Base-by-base conservation (phyloP, 768 basidiomycete species). In the Tulasnella sp. region DNA sequence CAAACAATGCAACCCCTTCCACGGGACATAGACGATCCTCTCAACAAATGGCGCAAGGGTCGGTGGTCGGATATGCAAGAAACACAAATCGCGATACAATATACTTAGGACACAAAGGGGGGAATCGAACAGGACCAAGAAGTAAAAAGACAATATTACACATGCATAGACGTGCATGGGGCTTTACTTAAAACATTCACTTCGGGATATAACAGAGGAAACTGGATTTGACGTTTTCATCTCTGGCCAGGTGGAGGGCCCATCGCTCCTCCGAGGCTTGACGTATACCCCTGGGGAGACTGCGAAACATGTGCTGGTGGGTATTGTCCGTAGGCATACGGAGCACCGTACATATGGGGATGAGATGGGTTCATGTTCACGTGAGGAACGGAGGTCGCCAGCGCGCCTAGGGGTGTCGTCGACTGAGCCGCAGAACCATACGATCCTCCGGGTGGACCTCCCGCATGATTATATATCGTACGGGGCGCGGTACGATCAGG, bases 381-480 rank as follows among this genome's bases (percentile, higher is more conserved):
- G 31, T 68, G 62, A 68, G 62, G 62, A 68, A 68, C 62, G 31
- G 73, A 74, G 7, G 73, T 46, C 24, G 39, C 73, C 24, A 74
- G 73, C 0, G 73, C 38, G 21, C 73, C 73, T 21, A 74, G 21
- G 3, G 73, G 73, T 36, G 73, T 46, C n/a, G 44, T 74, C 39
- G 73, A 8, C 27, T 31, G 44, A 31, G 73, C 38, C 19, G 73
- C 38, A 40, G 73, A 68, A 34, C 62, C 34, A 19, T 68, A 68
- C 62, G 62, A 19, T 5, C 31, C 62, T 68, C 62, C 62, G 7
- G 62, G 16, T 1, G 27, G 62, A 31, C 62, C 62, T 68, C 62
- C 73, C 27, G 73, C 73, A 72, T 79, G 78, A 68, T 79, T 79
- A 46, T 79, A 79, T 14, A 79, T 79, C 27, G 78, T 79, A 31